Base-by-base conservation (phyloP, 495 filamentous ascomycete species). In the Daldinia concentrica region DNA sequence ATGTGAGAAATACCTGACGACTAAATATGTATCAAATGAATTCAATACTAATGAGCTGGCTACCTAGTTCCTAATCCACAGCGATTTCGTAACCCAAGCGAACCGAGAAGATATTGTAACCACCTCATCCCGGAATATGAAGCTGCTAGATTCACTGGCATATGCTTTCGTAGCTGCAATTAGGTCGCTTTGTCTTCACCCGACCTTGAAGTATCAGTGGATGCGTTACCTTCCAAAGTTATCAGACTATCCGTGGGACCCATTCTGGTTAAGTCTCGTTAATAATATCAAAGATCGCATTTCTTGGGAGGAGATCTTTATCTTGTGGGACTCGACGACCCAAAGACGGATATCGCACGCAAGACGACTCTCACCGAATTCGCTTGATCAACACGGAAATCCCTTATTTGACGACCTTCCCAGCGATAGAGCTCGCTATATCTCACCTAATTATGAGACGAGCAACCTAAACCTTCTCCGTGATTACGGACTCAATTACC, bases 61-160 rank as follows among this genome's bases (percentile, higher is more conserved):
- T n/a, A n/a, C n/a, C n/a, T 52, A 85, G 79, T 86, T 86, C 50
- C 59, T 84, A 5, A 84, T 86, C 50, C 82, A 86, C 17, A 70
- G 77, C 27, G 83, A 85, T 66, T 85, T 85, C 61, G 79, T 80
- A 39, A 85, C 82, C 0, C 58, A 78, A 7, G 82, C 82, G 0
- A 84, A 72, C 69, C 72, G 83, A 9, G 70, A 85, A 55, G 81
- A 82, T 68, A 77, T 85, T 24, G 58, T 79, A 7, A 58, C 51
- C 0, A 63, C 24, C 4, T 79, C 78, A 1, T 24, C 22, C 0
- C 65, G 77, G 19, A 81, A 81, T 56, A 34, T 48, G 8, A 32
- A 22, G 14, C 64, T 81, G 0, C 22, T 76, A 3, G 62, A 71
- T 36, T 63, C 55, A 3, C 66, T 81, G 7, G 73, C 79, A 8